These are phyloP conservation scores for Dictyostelium brefeldianum DNA, from an alignment of 78 protist species.

Conservation along the genomic window DNA sequence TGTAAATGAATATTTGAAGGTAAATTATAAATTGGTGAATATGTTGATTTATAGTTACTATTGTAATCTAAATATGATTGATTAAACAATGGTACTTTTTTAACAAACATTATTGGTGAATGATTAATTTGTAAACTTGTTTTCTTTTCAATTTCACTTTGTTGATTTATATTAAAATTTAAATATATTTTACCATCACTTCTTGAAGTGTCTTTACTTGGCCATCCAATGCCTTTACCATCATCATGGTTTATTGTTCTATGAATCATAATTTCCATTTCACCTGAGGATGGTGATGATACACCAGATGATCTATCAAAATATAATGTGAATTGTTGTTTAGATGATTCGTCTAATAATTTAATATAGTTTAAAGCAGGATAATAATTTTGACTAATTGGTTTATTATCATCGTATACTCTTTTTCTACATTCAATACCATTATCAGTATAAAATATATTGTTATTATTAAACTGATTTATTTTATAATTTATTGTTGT, in stretches of 20 bases:
- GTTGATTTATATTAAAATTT: not conserved
- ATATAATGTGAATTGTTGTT: slow-evolving; percentile 56
- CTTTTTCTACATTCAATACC: slow-evolving; percentile 66
- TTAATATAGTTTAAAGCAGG: slow-evolving; percentile 46
- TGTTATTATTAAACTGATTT: not conserved
- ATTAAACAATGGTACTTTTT: not conserved
- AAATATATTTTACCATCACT: slow-evolving; percentile 56
- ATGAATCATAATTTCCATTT: slow-evolving; percentile 80
- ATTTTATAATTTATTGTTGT: slow-evolving; percentile 8
- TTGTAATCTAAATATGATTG: not conserved
- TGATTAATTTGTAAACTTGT: not conserved
- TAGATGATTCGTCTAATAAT: not conserved
- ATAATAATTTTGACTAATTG: slow-evolving; percentile 24
- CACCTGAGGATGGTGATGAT: not conserved
- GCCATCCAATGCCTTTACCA: slow-evolving; percentile 29
- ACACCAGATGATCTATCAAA: slow-evolving; percentile 39
- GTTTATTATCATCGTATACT: not conserved
- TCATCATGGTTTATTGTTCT: slow-evolving; percentile 57
- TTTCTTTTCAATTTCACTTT: not conserved
- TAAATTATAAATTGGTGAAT: not conserved
- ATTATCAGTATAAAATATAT: slow-evolving; percentile 76
- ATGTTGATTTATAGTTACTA: not conserved
- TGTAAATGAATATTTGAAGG: slow-evolving; percentile 3
- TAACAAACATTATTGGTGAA: not conserved
- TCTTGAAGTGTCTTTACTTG: slow-evolving; percentile 25